A percentile compares a stretch with the other conserved stretches of the same genome.
phyloP scores from a whole-genome alignment of 2,329 filamentous ascomycete species.

The Celoporthe dispersa region DNA sequence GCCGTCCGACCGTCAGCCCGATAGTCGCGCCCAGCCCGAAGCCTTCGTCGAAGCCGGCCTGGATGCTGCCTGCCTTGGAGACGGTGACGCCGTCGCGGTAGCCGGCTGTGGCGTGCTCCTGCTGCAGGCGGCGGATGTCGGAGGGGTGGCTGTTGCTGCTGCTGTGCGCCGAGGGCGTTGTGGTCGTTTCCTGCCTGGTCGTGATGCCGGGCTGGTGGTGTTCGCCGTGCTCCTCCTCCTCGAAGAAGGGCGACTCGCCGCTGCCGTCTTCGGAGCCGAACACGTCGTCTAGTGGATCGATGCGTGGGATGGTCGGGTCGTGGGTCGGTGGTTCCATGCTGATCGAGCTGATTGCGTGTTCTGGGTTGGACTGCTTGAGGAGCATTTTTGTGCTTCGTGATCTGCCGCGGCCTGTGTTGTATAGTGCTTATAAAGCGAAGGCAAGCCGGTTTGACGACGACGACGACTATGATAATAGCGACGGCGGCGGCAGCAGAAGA shows the following conservation, averaged over 20 bases:
- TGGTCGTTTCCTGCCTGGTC: neutral
- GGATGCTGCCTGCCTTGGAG: conserved; percentile 77
- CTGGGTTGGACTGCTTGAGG: conserved; percentile 28
- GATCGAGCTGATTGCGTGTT: conserved; percentile 25
- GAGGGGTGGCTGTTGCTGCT: conserved; percentile 46
- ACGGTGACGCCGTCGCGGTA: conserved; percentile 85
- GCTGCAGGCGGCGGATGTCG: conserved; percentile 75
- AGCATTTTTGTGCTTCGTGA: conserved; percentile 18
- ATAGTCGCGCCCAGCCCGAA: conserved; percentile 83
- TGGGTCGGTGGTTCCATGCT: conserved; percentile 17
- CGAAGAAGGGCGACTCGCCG: neutral
- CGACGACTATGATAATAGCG: no score
- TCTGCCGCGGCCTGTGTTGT: neutral
- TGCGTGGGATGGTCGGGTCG: conserved; percentile 10
- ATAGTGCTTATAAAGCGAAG: neutral
- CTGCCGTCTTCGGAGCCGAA: conserved; percentile 25
- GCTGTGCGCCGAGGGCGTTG: neutral
- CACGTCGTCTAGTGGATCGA: conserved; percentile 28
- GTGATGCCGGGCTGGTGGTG: neutral
- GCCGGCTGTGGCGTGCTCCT: conserved; percentile 80
- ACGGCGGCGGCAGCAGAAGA: no score
- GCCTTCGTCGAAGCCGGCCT: conserved; percentile 89
- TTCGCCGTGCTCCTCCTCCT: neutral
- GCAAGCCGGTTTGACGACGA: neutral
- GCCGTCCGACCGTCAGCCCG: conserved; percentile 72